Evolutionary conservation across 495 filamentous ascomycete species (phyloP).

Genomic region (Penicillium maclennaniae): DNA sequence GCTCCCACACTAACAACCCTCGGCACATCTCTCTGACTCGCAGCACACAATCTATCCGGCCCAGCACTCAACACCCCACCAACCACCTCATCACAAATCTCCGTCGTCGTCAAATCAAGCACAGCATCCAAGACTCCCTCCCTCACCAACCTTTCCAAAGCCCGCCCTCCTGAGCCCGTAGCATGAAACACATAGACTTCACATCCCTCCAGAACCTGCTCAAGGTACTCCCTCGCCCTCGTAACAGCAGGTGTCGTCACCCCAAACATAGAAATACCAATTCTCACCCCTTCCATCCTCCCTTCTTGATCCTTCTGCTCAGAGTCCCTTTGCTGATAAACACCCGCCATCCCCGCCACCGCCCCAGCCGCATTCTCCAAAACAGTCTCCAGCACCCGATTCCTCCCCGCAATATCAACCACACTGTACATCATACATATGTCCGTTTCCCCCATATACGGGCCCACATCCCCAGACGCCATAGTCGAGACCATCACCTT

Average conservation of each 20-base stretch:
- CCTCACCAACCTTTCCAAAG: slow-evolving; percentile 60
- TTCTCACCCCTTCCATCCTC: slow-evolving; percentile 20
- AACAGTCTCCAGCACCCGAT: slow-evolving; percentile 51
- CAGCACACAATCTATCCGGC: slow-evolving; percentile 47
- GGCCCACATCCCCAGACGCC: slow-evolving; percentile 55
- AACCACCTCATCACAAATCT: slow-evolving; percentile 58
- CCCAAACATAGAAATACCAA: slow-evolving; percentile 71
- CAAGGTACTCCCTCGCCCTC: slow-evolving; percentile 42
- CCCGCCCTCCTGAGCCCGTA: slow-evolving; percentile 61
- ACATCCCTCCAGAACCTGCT: slow-evolving; percentile 26
- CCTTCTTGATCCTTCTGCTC: neutral
- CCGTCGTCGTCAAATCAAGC: slow-evolving; percentile 65
- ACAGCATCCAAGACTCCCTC: slow-evolving; percentile 57
- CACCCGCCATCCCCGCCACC: slow-evolving; percentile 50
- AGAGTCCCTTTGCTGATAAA: neutral
- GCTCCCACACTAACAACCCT: slow-evolving; percentile 62
- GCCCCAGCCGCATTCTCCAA: slow-evolving; percentile 59
- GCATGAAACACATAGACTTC: slow-evolving; percentile 68
- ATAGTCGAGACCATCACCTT: slow-evolving; percentile 69
- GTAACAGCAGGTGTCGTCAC: slow-evolving; percentile 64
- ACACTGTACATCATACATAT: slow-evolving; percentile 67
- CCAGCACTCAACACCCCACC: slow-evolving; percentile 61
- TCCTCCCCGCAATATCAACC: slow-evolving; percentile 65
- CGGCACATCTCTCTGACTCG: slow-evolving; percentile 52
- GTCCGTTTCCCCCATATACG: slow-evolving; percentile 60